phyloP scores from a whole-genome alignment of 2,329 filamentous ascomycete species.

The Penicillium digitatum region DNA sequence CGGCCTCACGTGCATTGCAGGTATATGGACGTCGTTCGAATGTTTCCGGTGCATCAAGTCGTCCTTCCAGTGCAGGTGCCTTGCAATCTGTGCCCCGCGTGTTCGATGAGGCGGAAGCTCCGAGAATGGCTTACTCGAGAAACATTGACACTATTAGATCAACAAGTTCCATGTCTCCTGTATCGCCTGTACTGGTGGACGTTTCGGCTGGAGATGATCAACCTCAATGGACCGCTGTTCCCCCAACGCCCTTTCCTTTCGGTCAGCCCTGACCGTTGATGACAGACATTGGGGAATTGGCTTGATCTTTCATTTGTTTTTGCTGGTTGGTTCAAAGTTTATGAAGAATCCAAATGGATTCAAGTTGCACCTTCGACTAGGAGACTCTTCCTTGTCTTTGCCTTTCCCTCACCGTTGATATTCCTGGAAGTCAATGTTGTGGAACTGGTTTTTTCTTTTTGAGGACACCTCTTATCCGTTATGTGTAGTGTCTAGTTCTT shows the following conservation, averaged over 20 bases:
- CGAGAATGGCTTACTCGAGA: not conserved
- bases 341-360: too few relatives aligned
- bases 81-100: not conserved
- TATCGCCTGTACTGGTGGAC: not conserved
- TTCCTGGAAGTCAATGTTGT: not conserved
- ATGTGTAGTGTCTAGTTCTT: not conserved
- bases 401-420: not conserved
- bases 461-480: not conserved
- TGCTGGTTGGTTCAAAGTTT: not conserved
- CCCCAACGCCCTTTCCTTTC: not conserved
- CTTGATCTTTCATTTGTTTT: not conserved
- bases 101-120: not conserved
- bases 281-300: not conserved
- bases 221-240: not conserved
- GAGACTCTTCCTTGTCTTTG: not conserved
- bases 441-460: not conserved
- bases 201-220: not conserved
- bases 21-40: constrained; percentile 1
- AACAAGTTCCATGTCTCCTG: not conserved
- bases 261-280: not conserved
- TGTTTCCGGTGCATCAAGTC: constrained; percentile 9
- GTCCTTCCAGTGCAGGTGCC: not conserved
- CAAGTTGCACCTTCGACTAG: not conserved
- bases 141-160: not conserved
- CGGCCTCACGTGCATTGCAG: not conserved